These are phyloP conservation scores for Fistulifera pelliculosa DNA, from an alignment of 108 stramenopile species.

Conservation along the genomic window DNA sequence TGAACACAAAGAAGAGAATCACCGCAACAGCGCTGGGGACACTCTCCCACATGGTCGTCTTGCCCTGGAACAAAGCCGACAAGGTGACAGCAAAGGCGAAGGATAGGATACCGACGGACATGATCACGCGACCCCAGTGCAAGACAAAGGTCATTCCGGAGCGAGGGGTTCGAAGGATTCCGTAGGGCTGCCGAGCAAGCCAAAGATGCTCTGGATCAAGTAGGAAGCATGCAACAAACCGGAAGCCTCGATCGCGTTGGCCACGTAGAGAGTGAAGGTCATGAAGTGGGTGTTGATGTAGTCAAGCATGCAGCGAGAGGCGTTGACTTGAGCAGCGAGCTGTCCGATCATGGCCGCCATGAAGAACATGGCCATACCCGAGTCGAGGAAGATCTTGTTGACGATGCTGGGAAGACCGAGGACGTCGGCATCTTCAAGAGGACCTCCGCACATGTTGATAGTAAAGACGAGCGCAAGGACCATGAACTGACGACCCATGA, in stretches of 20 bases:
- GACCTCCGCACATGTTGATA: constrained; percentile 57
- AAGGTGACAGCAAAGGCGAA: constrained; percentile 62
- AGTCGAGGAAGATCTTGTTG: constrained; percentile 54
- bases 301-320: constrained; percentile 73
- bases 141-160: constrained; percentile 28
- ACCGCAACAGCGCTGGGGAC: constrained; percentile 39
- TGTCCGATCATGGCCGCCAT: constrained; percentile 66
- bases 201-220: constrained; percentile 23
- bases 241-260: constrained; percentile 41
- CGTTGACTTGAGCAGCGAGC: constrained; percentile 74
- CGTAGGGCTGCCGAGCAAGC: constrained; percentile 51
- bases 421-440: constrained; percentile 44
- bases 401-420: constrained; percentile 44
- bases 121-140: constrained; percentile 60
- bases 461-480: constrained; percentile 67
- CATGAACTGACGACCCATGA: constrained; percentile 86
- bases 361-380: constrained; percentile 69
- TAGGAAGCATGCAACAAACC: constrained; percentile 46
- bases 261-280: constrained; percentile 36
- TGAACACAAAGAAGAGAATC: constrained; percentile 62
- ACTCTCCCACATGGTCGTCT: constrained; percentile 44
- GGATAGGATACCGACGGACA: constrained; percentile 49
- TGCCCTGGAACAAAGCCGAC: constrained; percentile 51
- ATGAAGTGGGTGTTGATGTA: constrained; percentile 51
- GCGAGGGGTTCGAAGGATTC: constrained; percentile 57